Evolutionary conservation across 768 basidiomycete species (phyloP).

Genomic region (Collybia sp.): DNA sequence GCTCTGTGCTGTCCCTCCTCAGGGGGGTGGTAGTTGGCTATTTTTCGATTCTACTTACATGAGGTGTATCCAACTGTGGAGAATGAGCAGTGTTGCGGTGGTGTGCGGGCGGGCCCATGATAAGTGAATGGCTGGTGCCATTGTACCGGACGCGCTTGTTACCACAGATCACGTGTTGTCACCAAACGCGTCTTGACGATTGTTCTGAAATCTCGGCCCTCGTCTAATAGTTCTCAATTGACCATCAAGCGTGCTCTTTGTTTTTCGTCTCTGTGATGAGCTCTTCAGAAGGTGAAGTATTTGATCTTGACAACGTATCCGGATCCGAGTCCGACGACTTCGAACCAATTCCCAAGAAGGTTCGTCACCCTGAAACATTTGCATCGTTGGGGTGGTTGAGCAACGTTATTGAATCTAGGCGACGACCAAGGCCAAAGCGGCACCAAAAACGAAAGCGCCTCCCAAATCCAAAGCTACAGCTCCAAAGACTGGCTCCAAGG

Average conservation of each 20-base stretch:
- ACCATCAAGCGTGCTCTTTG: too few species aligned
- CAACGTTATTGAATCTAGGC: slow-evolving; percentile 14
- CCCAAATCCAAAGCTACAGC: slow-evolving; percentile 37
- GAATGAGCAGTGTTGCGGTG: too few species aligned
- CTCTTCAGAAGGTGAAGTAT: slow-evolving; percentile 70
- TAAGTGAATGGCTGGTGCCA: neutral
- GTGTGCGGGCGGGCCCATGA: too few species aligned
- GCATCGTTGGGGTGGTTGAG: slow-evolving; percentile 1
- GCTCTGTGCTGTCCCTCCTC: too few species aligned
- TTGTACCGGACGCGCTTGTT: neutral
- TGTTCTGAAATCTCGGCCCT: neutral
- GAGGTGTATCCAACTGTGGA: too few species aligned
- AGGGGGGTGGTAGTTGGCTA: too few species aligned
- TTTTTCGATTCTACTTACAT: too few species aligned
- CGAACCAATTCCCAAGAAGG: slow-evolving; percentile 55
- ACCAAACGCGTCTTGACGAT: slow-evolving; percentile 1
- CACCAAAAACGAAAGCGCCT: slow-evolving; percentile 27
- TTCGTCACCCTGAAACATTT: slow-evolving; percentile 13
- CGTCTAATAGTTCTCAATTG: too few species aligned
- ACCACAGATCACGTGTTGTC: too few species aligned
- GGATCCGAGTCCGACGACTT: slow-evolving; percentile 68
- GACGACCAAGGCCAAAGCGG: slow-evolving; percentile 35
- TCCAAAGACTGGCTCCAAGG: slow-evolving; percentile 40
- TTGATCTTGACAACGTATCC: slow-evolving; percentile 53
- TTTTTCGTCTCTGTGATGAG: slow-evolving; percentile 41